Evolutionary conservation across 177 flowering plant species (phyloP), one percentile per base, ranked within the genome.

Genomic region (Telopea speciosissima): DNA sequence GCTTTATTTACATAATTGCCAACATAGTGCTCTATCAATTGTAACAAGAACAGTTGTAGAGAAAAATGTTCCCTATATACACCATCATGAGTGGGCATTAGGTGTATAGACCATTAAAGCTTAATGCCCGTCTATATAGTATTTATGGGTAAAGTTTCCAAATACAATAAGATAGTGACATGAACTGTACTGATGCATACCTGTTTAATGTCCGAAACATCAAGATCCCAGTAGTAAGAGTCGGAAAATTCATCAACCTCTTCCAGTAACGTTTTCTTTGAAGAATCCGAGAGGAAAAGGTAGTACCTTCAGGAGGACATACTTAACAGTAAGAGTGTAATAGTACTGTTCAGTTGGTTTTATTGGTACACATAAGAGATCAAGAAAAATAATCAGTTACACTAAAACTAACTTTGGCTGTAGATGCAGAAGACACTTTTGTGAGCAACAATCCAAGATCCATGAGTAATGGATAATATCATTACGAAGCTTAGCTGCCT

Each of bases 381-480:
- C 13, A 52, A 8, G 13, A 4, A 21, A 59, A 6, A 67, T 54
- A 64, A 49, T 14, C 19, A 9, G 62, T 3, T 26, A 17, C 13
- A 8, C 16, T 17, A 28, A 54, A 21, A 78, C 88, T 71, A 45
- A 91, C 98, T 86, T 94, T 54, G 97, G 99, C 79, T 85, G 94
- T 69, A 93, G 79, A 19, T 83, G 91, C 60, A 90, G 81, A 58
- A 91, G 90, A 77, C 85, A 85, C 83, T 86, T 91, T 72, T 83
- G 89, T 25, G 84, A 83, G 76, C 89, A 88, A 75, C 95, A 91
- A 73, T 96, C 96, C 78, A 89, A 69, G 61, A 96, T 78, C 99
- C 98, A 96, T 56, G 96, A 88, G 78, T 77, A 90, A 75, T 93
- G 88, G 79, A 93, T 86, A 68, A 96, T 73, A 82, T 96, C 99